phyloP scores from a whole-genome alignment of 441 rosid species.

The Macaranga tanarius region DNA sequence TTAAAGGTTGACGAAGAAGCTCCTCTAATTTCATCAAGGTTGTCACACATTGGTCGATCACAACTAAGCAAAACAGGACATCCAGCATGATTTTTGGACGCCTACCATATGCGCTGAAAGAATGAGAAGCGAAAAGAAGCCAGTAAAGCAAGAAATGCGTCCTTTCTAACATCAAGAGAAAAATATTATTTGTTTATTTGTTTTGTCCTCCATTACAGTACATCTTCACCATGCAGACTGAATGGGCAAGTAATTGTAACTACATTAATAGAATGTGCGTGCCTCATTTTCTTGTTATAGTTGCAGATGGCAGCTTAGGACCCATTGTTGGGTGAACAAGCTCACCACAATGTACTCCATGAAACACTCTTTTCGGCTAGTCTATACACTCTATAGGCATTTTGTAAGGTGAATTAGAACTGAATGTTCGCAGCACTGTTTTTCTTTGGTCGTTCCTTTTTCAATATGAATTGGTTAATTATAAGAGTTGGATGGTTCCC shows the following conservation, averaged over 20 bases:
- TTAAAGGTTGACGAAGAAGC: conserved; percentile 75
- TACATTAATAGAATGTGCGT: conserved; percentile 10
- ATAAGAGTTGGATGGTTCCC: not conserved
- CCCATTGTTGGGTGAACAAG: conserved; percentile 28
- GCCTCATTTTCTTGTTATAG: conserved; percentile 5
- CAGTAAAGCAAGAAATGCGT: conserved; percentile 4
- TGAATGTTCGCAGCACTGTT: not conserved
- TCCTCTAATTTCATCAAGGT: conserved; percentile 68
- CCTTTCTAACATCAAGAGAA: conserved; percentile 18
- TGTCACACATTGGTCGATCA: conserved; percentile 68
- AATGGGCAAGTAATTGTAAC: conserved; percentile 28
- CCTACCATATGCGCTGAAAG: not conserved
- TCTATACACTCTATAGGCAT: not conserved
- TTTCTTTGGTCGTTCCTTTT: not conserved
- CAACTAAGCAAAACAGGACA: conserved; percentile 50
- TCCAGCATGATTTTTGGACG: conserved; percentile 24
- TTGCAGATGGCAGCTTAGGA: conserved; percentile 24
- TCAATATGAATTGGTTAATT: not conserved
- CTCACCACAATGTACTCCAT: conserved; percentile 16
- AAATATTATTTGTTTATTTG: not conserved
- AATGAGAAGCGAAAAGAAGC: conserved; percentile 1
- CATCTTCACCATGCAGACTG: conserved; percentile 13
- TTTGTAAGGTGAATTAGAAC: not conserved
- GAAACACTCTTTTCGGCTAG: not conserved
- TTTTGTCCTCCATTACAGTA: conserved; percentile 9